These are phyloP conservation scores for Taiozyma sp. DNA, from an alignment of 1,139 yeast genomes.

Conservation along the genomic window DNA sequence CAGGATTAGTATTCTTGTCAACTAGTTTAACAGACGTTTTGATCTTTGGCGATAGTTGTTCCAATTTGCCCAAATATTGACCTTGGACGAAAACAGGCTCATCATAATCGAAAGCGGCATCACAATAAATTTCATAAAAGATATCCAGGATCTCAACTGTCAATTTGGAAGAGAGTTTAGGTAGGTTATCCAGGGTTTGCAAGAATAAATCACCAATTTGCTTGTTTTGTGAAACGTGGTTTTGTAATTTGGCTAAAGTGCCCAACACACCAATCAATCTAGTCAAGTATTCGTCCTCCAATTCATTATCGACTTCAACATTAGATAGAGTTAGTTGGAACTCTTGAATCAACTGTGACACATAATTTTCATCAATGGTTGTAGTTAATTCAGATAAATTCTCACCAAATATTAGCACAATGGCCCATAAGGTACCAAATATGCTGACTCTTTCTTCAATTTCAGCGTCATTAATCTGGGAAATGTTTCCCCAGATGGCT, in stretches of 20 bases:
- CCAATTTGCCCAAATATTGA: constrained; percentile 42
- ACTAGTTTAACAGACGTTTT: constrained; percentile 49
- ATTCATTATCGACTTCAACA: constrained; percentile 13
- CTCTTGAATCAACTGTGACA: constrained; percentile 21
- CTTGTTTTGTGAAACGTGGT: constrained; percentile 41
- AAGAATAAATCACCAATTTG: constrained; percentile 45
- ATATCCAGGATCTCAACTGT: constrained; percentile 59
- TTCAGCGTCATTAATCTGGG: constrained; percentile 26
- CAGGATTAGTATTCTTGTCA: constrained; percentile 60
- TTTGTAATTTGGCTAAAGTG: constrained; percentile 45
- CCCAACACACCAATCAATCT: constrained; percentile 48
- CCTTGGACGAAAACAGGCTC: constrained; percentile 57
- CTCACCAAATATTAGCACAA: constrained; percentile 43
- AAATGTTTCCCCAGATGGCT: constrained; percentile 36
- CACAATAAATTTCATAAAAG: constrained; percentile 80
- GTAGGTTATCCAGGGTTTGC: constrained; percentile 24
- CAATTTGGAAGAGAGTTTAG: constrained; percentile 28
- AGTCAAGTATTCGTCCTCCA: constrained; percentile 18
- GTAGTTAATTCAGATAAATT: constrained; percentile 9
- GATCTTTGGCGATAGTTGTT: constrained; percentile 41
- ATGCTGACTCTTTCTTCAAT: constrained; percentile 40
- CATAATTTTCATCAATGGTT: constrained; percentile 19
- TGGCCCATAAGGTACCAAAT: constrained; percentile 61
- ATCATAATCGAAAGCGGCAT: constrained; percentile 63
- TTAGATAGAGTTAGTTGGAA: constrained; percentile 16